These are phyloP conservation scores for Fusarium tuaranense DNA, from an alignment of 2,329 filamentous ascomycete genomes.

Conservation along the genomic window DNA sequence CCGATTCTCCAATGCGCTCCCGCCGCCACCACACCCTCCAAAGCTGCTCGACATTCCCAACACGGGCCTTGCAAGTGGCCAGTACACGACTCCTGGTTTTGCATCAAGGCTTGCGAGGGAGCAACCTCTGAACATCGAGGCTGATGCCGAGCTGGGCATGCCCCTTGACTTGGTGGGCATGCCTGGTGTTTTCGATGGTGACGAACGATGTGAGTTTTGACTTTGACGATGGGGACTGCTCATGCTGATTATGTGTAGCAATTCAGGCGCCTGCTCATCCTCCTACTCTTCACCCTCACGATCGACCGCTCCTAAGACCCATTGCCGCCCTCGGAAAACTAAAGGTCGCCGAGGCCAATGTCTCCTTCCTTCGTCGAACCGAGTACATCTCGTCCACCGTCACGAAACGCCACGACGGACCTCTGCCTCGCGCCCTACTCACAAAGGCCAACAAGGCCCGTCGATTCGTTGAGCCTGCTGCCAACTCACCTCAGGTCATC, in stretches of 20 bases:
- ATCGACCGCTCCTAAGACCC: slow-evolving; percentile 85
- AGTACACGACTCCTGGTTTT: slow-evolving; percentile 92
- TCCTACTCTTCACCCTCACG: slow-evolving; percentile 82
- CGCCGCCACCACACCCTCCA: slow-evolving; percentile 91
- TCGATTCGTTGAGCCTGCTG: slow-evolving; percentile 68
- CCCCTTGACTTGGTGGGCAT: slow-evolving; percentile 95
- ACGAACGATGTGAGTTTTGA: slow-evolving; percentile 81
- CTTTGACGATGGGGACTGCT: background rate
- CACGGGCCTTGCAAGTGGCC: slow-evolving; percentile 84
- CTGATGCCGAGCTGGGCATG: slow-evolving; percentile 98
- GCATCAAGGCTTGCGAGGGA: slow-evolving; percentile 89
- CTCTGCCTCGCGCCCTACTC: slow-evolving; percentile 55
- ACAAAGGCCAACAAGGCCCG: slow-evolving; percentile 48
- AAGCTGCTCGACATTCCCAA: slow-evolving; percentile 98
- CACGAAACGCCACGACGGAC: slow-evolving; percentile 61
- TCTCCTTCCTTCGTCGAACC: slow-evolving; percentile 94
- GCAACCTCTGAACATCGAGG: slow-evolving; percentile 95
- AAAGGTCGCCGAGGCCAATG: slow-evolving; percentile 78
- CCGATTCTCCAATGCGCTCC: slow-evolving; percentile 94
- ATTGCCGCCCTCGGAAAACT: slow-evolving; percentile 88
- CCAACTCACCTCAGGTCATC: slow-evolving; percentile 74
- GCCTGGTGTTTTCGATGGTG: slow-evolving; percentile 93
- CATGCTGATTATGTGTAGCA: slow-evolving; percentile 61
- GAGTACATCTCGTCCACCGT: slow-evolving; percentile 86
- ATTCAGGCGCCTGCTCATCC: slow-evolving; percentile 82